Evolutionary conservation across 331 rosid species (phyloP), one percentile per base, ranked within the genome.

Genomic region (Cydonia oblonga): DNA sequence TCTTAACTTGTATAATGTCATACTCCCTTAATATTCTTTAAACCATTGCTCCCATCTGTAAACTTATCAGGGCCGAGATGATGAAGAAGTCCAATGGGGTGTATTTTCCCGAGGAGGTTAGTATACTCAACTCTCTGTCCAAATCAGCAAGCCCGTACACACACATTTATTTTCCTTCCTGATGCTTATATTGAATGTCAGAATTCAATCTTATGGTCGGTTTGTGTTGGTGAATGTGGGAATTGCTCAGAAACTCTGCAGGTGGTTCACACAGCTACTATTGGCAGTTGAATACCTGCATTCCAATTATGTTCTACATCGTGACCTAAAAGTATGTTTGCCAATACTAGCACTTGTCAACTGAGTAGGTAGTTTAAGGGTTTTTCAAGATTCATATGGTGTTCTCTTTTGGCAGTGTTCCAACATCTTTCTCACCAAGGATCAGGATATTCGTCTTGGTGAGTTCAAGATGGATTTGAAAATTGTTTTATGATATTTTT

Each of bases 361-460:
- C 33, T 59, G 25, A 26, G 26, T 64, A 60, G 53, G 57, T 24
- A 44, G 79, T n/a, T 57, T 11, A 69, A 64, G 16, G 49, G 30
- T 71, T 42, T 38, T 66, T 26, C 69, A 24, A 78, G 56, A 70
- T 79, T 80, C 53, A 78, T 75, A 69, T 83, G 68, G 73, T 74
- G 64, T 35, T 67, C 44, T 76, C 54, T 72, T 69, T 42, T 77
- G 64, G 80, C 90, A 95, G 99, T 95, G 99, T 76, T 95, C 99
- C 86, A 95, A 95, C 77, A 95, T 95, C 68, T 95, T 95, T 87
- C 96, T 95, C 42, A 95, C 99, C 33, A 95, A 88, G 88, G 99
- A 91, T 86, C 96, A 84, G 60, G 96, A 95, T 84, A 83, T 95
- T 81, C 97, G 99, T 75, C 97, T 95, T 46, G 99, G 99, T 95